Base-by-base conservation (phyloP, 1,284 basidiomycete species). In the Marasmius sp. region DNA sequence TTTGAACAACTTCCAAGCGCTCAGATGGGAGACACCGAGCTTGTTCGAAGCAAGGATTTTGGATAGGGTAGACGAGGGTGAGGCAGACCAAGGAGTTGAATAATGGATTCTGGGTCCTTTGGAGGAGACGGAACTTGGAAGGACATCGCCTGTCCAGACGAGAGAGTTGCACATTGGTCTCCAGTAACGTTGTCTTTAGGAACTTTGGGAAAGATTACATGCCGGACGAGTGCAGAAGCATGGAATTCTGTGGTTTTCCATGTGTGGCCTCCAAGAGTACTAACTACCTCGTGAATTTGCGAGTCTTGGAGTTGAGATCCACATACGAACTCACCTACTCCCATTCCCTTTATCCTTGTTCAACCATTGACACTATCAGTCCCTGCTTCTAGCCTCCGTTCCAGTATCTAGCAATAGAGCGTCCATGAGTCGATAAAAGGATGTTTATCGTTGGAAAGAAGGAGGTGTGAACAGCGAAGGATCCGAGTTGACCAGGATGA, bases 1-100 rank as follows among this genome's bases (percentile, higher is more conserved):
- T 18, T 91, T 81, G 3, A 98, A 82, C 34, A 98, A 85, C 68
- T 98, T 94, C 54, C 84, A 79, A 0, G 88, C 86, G 37, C 77
- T 79, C 33, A 98, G 81, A 64, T 87, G 83, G 0, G 85, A 83
- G 9, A 98, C 80, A 64, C 91, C 85, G 4, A 70, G 71, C 72
- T 98, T 98, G 74, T 85, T 84, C 1, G 74, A 69, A 8, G 72
- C 69, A 7, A 98, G 82, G 0, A 77, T 75, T 6, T 73, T 67
- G 6, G 83, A 79, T 27, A 92, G 82, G 39, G 52, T 49, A 57
- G 43, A 20, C 7, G 58, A 57, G 20, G 56, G 56, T 14, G 39
- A 49, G n/a, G 58, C 34, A 10, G 60, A 8, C 11, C n/a, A 41
- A 70, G 61, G 48, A 61, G 51, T 10, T 55, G 34, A 14, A 6